Percentiles rank a stretch among this genome's conserved stretches.
phyloP scores from a whole-genome alignment of 176 grass and related monocot species.

The Musa schizocarpa region DNA sequence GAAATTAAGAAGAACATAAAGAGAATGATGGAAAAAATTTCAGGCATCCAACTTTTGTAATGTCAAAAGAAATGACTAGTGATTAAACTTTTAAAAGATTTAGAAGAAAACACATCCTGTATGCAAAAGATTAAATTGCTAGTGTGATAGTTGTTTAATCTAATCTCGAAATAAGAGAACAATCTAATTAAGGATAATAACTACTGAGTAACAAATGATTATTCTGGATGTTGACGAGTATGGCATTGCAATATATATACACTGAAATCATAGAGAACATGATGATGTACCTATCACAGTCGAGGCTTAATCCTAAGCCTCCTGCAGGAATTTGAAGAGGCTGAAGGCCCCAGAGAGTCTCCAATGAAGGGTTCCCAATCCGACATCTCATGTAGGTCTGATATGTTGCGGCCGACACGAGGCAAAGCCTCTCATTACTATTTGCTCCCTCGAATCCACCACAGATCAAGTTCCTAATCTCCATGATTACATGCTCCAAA shows the following conservation, averaged over 20 bases:
- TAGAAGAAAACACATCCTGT: not conserved
- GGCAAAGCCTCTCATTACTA: constrained; percentile 36
- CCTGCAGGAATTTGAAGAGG: constrained; percentile 38
- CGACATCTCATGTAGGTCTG: constrained; percentile 44
- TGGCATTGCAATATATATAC: too few species aligned
- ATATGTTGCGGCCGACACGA: constrained; percentile 57
- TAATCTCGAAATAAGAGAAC: too few species aligned
- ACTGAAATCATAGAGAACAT: too few species aligned
- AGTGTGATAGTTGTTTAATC: constrained; percentile 4
- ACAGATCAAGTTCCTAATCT: constrained; percentile 46
- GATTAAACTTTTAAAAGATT: not conserved
- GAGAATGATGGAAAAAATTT: not conserved
- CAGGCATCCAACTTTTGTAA: not conserved
- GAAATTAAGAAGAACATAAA: not conserved
- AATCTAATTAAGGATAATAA: too few species aligned
- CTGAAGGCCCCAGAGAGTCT: constrained; percentile 56
- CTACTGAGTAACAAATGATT: too few species aligned
- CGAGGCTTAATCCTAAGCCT: constrained; percentile 39
- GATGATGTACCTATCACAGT: constrained; percentile 30
- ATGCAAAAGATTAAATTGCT: constrained; percentile 23
- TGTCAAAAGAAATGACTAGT: not conserved
- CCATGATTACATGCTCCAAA: constrained; percentile 76
- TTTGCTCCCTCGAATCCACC: not conserved
- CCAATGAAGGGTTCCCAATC: constrained; percentile 48
- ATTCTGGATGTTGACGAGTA: too few species aligned